Percentiles rank a stretch among this genome's conserved stretches.
These are phyloP conservation scores for Diaporthe helianthi DNA, from an alignment of 2,329 filamentous ascomycete species.

Conservation along the genomic window DNA sequence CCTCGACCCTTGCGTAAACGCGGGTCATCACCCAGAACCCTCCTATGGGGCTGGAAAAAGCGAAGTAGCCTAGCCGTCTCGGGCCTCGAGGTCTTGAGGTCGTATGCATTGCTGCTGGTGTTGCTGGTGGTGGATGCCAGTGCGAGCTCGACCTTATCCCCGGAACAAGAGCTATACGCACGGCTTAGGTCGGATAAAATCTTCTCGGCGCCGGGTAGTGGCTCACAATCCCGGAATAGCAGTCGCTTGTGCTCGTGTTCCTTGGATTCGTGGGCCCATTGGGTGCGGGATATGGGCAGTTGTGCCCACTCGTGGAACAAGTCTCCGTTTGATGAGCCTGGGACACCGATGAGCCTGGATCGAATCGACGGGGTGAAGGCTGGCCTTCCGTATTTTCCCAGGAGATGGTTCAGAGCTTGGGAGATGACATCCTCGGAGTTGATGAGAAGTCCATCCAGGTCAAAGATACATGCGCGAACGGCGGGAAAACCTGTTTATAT, in stretches of 20 bases:
- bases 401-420: too few species aligned
- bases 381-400: too few species aligned
- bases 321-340: too few species aligned
- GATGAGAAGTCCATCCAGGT: too few species aligned
- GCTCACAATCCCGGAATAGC: not conserved
- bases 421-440: too few species aligned
- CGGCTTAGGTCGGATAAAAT: not conserved
- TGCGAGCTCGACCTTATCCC: not conserved
- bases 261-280: not conserved
- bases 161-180: not conserved
- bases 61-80: not conserved
- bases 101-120: not conserved
- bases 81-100: not conserved
- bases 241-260: not conserved
- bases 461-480: too few species aligned
- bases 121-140: not conserved
- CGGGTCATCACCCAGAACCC: not conserved
- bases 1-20: not conserved
- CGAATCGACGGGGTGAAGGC: too few species aligned
- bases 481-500: too few species aligned
- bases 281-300: not conserved
- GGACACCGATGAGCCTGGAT: too few species aligned
- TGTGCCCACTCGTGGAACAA: not conserved
- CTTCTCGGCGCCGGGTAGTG: not conserved
- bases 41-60: not conserved